A percentile compares a stretch with the other conserved stretches of the same genome.
These are phyloP conservation scores for Leccinum subtestaceum DNA, from an alignment of 768 basidiomycete species.

Conservation along the genomic window DNA sequence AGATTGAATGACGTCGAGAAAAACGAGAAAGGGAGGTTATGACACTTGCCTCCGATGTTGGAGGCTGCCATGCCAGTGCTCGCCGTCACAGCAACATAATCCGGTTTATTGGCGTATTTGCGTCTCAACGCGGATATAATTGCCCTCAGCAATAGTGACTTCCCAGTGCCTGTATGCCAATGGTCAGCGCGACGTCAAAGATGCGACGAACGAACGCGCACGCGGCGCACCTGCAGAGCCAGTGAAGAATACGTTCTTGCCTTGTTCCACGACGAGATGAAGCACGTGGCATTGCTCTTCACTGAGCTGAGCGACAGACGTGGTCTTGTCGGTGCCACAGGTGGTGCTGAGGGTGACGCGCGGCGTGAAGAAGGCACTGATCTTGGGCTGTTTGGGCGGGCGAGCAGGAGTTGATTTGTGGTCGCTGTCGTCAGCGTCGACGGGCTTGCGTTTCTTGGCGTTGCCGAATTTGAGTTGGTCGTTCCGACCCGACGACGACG, in stretches of 20 bases:
- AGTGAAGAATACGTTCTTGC: slow-evolving; percentile 64
- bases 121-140: slow-evolving; percentile 51
- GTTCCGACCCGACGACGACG: slow-evolving; percentile 9
- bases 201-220: slow-evolving; percentile 23
- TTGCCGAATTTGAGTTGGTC: slow-evolving; percentile 8
- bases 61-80: slow-evolving; percentile 46
- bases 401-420: neutral
- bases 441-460: slow-evolving; percentile 27
- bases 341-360: slow-evolving; percentile 27
- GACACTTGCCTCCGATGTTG: slow-evolving; percentile 43
- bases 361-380: slow-evolving; percentile 27
- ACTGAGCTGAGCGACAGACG: slow-evolving; percentile 42
- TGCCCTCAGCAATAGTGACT: slow-evolving; percentile 56
- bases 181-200: neutral
- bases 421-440: neutral
- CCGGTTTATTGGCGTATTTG: slow-evolving; percentile 32
- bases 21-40: neutral
- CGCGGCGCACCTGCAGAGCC: slow-evolving; percentile 50
- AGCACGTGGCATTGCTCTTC: slow-evolving; percentile 53
- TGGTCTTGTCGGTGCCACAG: slow-evolving; percentile 30
- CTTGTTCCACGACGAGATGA: slow-evolving; percentile 51
- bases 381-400: slow-evolving; percentile 18
- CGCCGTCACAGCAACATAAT: slow-evolving; percentile 45
- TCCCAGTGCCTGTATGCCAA: slow-evolving; percentile 51
- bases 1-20: neutral